Conservation (phyloP, 306 rosid genomes). For the Cucurbita moschata region DNA sequence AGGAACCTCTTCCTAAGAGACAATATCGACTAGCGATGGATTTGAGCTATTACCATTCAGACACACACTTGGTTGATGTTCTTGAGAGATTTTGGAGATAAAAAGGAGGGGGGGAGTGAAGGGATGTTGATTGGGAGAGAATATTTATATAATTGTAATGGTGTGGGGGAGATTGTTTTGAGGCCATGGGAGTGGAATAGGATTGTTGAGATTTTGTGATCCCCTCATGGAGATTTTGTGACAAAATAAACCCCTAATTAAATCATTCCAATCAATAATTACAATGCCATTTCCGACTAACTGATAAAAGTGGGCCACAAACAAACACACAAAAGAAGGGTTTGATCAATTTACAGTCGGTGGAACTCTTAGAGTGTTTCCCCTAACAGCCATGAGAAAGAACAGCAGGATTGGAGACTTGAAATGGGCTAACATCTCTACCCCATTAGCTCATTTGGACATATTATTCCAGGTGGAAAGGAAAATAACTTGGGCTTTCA, state of each 20-base stretch:
- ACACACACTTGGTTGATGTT: too few relatives aligned
- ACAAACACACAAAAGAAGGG: not conserved
- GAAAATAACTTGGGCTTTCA: not conserved
- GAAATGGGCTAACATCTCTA: constrained; percentile 4
- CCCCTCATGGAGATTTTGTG: constrained; percentile 3
- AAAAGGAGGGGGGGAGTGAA: not conserved
- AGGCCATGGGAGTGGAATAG: constrained; percentile 12
- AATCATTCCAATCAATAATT: not conserved
- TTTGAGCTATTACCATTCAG: too few relatives aligned
- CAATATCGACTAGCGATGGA: too few relatives aligned
- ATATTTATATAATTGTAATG: not conserved
- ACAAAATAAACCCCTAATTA: constrained; percentile 10
- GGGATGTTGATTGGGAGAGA: not conserved
- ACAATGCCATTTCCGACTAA: not conserved
- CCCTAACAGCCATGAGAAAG: not conserved
- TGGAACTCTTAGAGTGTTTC: not conserved
- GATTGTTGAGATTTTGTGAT: constrained; percentile 6
- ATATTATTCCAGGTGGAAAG: not conserved
- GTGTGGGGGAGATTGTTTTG: constrained; percentile 5
- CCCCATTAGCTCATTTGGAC: constrained; percentile 8
- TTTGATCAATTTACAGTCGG: not conserved
- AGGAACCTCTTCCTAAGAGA: too few relatives aligned
- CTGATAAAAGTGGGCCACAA: not conserved
- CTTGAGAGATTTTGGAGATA: not conserved
- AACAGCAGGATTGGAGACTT: not conserved